phyloP scores from a whole-genome alignment of 1,284 basidiomycete genomes.

The Apiotrichum akiyoshidainum region DNA sequence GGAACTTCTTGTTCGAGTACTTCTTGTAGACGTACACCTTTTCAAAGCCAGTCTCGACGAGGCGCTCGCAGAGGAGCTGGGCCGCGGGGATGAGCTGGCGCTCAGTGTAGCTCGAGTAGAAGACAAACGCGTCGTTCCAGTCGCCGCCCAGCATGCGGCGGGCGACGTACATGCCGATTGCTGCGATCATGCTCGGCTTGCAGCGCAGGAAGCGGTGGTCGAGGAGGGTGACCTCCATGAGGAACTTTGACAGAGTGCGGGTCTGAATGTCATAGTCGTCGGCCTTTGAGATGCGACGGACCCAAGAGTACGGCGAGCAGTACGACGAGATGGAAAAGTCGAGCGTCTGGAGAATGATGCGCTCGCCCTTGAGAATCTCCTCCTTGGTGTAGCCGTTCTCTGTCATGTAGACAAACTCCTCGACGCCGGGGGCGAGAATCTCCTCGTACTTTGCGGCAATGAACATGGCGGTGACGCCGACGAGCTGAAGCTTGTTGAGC shows the following conservation, averaged over 20 bases:
- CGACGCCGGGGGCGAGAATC: constrained; percentile 77
- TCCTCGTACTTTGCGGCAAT: constrained; percentile 65
- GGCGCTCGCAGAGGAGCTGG: constrained; percentile 76
- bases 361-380: constrained; percentile 96
- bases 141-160: constrained; percentile 85
- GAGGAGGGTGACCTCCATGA: constrained; percentile 92
- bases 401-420: constrained; percentile 97
- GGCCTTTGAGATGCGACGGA: constrained; percentile 96
- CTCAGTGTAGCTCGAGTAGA: constrained; percentile 89
- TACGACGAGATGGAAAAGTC: constrained; percentile 95
- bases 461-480: constrained; percentile 65
- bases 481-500: constrained; percentile 62
- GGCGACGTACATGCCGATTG: constrained; percentile 95
- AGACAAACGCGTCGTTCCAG: constrained; percentile 91
- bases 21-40: constrained; percentile 90
- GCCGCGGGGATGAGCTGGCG: constrained; percentile 82
- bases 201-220: constrained; percentile 91
- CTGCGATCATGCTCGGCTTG: constrained; percentile 92
- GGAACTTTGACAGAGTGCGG: constrained; percentile 92
- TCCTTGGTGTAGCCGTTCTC: constrained; percentile 89
- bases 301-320: constrained; percentile 99
- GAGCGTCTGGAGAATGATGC: constrained; percentile 84
- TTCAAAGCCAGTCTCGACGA: constrained; percentile 75
- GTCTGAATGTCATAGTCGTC: constrained; percentile 99
- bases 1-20: constrained; percentile 95